Conservation (phyloP, 1,284 basidiomycete species). For the Meripilus lineatus region DNA sequence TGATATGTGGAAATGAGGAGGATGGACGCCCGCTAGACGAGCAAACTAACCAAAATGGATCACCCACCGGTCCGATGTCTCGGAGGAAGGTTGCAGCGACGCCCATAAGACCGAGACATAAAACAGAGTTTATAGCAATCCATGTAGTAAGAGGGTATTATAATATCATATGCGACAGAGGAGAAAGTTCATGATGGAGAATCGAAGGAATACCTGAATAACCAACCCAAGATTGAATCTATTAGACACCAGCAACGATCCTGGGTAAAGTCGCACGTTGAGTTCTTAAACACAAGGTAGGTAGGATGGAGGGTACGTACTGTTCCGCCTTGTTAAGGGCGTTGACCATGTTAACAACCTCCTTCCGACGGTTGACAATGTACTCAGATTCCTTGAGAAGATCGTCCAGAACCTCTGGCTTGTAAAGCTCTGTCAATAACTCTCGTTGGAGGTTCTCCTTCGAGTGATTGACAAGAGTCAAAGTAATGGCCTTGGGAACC, state of each 20-base stretch:
- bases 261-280: constrained; percentile 15
- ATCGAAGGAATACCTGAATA: too few species aligned
- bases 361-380: constrained; percentile 82
- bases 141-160: not conserved
- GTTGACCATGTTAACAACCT: constrained; percentile 83
- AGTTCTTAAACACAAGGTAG: not conserved
- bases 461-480: constrained; percentile 88
- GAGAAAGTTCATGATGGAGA: not conserved
- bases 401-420: constrained; percentile 89
- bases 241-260: constrained; percentile 34
- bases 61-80: too few species aligned
- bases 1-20: too few species aligned
- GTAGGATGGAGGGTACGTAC: constrained; percentile 39
- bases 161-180: not conserved
- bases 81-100: too few species aligned
- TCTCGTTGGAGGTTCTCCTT: constrained; percentile 93
- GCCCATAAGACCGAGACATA: too few species aligned
- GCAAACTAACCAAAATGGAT: too few species aligned
- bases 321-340: constrained; percentile 92
- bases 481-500: constrained; percentile 96
- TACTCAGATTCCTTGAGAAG: constrained; percentile 89
- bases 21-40: too few species aligned
- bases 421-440: constrained; percentile 85
- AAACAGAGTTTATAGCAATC: too few species aligned
- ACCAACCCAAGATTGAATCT: not conserved